phyloP scores from a whole-genome alignment of 495 filamentous ascomycete species.

The Rhypophila decipiens region DNA sequence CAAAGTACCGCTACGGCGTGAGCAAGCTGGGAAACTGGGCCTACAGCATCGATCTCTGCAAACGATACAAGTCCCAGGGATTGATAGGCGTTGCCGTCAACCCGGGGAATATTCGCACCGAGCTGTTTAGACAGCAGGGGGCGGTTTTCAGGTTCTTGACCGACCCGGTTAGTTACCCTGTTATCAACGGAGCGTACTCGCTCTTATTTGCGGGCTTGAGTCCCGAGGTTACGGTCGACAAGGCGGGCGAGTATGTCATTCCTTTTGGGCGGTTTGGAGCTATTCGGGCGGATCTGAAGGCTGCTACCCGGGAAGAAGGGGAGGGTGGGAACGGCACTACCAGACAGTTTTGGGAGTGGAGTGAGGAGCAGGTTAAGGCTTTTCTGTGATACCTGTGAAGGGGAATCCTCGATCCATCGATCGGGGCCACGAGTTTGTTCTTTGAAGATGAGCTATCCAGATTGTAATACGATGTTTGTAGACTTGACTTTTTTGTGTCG shows the following conservation, averaged over 20 bases:
- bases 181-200: slow-evolving; percentile 38
- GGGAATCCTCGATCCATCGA: too few relatives aligned
- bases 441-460: too few relatives aligned
- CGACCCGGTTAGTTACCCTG: slow-evolving; percentile 15
- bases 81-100: too few relatives aligned
- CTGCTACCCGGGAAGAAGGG: slow-evolving; percentile 18
- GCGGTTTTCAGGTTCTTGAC: background rate
- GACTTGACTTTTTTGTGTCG: too few relatives aligned
- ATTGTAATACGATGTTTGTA: too few relatives aligned
- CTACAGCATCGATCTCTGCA: slow-evolving; percentile 12
- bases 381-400: too few relatives aligned
- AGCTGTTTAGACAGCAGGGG: slow-evolving; percentile 23
- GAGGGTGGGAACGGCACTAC: slow-evolving; percentile 38
- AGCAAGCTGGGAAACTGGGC: slow-evolving; percentile 19
- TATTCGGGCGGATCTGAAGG: slow-evolving; percentile 29
- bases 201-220: slow-evolving; percentile 40
- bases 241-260: slow-evolving; percentile 19
- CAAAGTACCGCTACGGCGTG: slow-evolving; percentile 11
- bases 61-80: too few relatives aligned
- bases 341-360: slow-evolving; percentile 37
- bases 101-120: slow-evolving; percentile 34
- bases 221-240: slow-evolving; percentile 23
- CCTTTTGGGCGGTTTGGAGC: slow-evolving; percentile 32
- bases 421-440: too few relatives aligned
- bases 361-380: slow-evolving; percentile 28